Evolutionary conservation across 305 asterid genomes (phyloP).

Genomic region (Solanum aculeatissimum): DNA sequence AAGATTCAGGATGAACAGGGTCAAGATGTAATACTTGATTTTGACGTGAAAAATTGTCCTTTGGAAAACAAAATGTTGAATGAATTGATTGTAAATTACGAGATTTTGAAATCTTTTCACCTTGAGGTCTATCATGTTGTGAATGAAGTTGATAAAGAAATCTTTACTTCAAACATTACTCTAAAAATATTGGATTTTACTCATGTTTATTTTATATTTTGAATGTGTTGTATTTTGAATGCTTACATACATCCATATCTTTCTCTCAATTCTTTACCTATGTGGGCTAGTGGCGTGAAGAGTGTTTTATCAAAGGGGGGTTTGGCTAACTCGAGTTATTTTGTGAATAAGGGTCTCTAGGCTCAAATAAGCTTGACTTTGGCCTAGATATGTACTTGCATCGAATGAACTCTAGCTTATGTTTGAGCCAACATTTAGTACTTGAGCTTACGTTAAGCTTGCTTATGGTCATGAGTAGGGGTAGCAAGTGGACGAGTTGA

Average conservation of each 20-base stretch:
- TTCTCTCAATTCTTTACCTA: neutral
- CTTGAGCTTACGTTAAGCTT: neutral
- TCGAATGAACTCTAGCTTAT: neutral
- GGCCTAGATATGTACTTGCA: neutral
- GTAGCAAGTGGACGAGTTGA: no score
- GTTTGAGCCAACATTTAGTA: neutral
- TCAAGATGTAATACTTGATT: neutral
- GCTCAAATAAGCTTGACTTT: neutral
- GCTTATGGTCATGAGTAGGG: neutral
- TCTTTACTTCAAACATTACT: neutral
- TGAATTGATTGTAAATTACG: neutral
- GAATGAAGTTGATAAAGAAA: neutral
- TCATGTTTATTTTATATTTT: neutral
- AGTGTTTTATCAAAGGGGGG: neutral
- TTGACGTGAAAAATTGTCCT: neutral
- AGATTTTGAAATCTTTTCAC: neutral
- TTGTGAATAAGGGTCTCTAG: neutral
- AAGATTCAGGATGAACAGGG: neutral
- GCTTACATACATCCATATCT: neutral
- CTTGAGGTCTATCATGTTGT: neutral
- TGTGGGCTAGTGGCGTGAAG: neutral
- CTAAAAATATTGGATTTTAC: neutral
- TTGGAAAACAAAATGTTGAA: neutral
- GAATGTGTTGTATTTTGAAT: neutral
- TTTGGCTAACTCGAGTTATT: neutral